Base-by-base conservation (phyloP, 441 rosid genomes). In the Sinapis alba region DNA sequence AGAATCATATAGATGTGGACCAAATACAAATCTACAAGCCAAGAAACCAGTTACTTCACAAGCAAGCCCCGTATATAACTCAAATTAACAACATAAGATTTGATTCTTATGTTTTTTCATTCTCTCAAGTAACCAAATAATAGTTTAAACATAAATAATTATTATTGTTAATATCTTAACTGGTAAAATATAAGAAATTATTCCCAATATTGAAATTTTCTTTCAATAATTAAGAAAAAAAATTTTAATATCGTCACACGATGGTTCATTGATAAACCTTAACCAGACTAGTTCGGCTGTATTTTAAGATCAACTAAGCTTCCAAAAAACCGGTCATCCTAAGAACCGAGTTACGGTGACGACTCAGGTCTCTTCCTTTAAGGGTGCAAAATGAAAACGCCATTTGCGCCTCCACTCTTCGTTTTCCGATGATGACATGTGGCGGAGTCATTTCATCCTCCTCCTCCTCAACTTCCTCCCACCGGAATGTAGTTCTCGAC, bases 241-340 rank as follows among this genome's bases (percentile, higher is more conserved):
- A 50, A 50, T 2, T n/a, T n/a, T 16, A 7, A 50, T 16, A 7
- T 16, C 47, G 47, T 41, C 47, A 41, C 13, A 41, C 21, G 15
- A 5, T 15, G 53, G 19, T 16, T 50, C 56, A 16, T 50, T 16
- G 2, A 47, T 16, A 16, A n/a, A 47, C 54, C 54, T 47, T 47
- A 2, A 47, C 21, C 21, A 16, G 4, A 47, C 20, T 21, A 47
- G 11, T 47, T 45, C 53, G 19, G 53, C 19, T 7, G 20, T 47
- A 16, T 16, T 47, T 47, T 47, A 45, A n/a, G 51, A 45, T 45
- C 19, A 45, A 45, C 78, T 67, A 87, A 7, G 85, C 76, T 82
- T 94, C 98, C 80, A 91, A 77, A 82, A 91, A 94, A 10, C 97
- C 98, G 28, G 98, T 94, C 90, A 89, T 78, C 72, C 92, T 76